Conservation (phyloP, 768 basidiomycete genomes). For the Russula abietina region DNA sequence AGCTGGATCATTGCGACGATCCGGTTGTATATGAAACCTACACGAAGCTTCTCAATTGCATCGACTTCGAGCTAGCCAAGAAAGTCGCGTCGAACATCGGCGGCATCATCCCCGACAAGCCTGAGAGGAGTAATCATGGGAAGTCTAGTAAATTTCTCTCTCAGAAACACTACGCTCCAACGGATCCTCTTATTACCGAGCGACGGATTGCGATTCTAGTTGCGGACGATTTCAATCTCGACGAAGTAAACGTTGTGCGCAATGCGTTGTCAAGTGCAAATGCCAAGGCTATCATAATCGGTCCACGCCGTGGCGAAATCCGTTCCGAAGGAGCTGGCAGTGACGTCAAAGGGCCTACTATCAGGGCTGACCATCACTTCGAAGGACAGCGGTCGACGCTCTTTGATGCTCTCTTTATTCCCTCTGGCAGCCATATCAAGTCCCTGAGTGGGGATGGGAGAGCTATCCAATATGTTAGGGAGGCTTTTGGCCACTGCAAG, state of each 20-base stretch:
- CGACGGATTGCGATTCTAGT: constrained; percentile 75
- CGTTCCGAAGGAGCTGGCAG: constrained; percentile 32
- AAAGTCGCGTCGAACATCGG: constrained; percentile 62
- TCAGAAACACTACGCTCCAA: constrained; percentile 50
- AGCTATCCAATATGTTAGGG: constrained; percentile 73
- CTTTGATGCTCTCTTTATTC: constrained; percentile 78
- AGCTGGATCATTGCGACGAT: constrained; percentile 80
- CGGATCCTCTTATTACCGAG: constrained; percentile 51
- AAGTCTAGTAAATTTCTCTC: constrained; percentile 51
- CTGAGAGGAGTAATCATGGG: constrained; percentile 51
- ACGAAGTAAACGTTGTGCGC: constrained; percentile 54
- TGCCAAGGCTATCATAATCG: constrained; percentile 61
- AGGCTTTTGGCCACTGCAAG: constrained; percentile 85
- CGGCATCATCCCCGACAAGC: constrained; percentile 48
- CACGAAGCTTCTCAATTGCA: constrained; percentile 59
- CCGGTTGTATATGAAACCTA: constrained; percentile 61
- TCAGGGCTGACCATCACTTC: constrained; percentile 62
- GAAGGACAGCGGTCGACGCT: constrained; percentile 76
- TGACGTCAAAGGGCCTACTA: constrained; percentile 28
- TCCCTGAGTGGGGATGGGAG: constrained; percentile 61
- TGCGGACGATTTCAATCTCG: constrained; percentile 64
- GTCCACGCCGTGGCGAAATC: constrained; percentile 55
- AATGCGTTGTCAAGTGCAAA: constrained; percentile 45
- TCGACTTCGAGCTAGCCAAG: constrained; percentile 69
- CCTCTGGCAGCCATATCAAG: constrained; percentile 60